Base-by-base conservation (phyloP, 148 eudicot genomes). In the Fagopyrum homotropicum region DNA sequence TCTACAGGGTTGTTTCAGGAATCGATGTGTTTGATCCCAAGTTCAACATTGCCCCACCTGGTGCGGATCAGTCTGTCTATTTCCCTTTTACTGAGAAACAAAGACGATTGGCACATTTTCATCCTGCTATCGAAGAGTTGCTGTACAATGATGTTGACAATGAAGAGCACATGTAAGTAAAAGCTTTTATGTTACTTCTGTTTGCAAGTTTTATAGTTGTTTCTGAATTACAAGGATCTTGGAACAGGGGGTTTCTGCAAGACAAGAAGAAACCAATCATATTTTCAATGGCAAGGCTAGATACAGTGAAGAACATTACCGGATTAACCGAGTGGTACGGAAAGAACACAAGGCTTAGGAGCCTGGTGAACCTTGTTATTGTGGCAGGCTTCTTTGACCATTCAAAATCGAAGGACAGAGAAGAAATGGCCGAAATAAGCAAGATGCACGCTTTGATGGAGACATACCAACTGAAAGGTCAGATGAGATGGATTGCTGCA, bases 201-300 rank as follows among this genome's bases (percentile, higher is more conserved):
- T 35, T 35, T 35, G 40, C 40, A 35, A 35, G 40, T 35, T 35
- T 35, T 35, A 35, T 35, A 35, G 40, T 35, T 35, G 40, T 45
- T 47, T 64, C 44, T 64, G 44, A 26, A 64, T 1, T 40, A 8
- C 44, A 54, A 5, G 30, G 3, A 57, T 57, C 16, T 47, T 56
- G 73, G 40, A 77, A 81, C 91, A 94, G 98, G 2, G 98, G 98
- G 75, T 88, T 85, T 72, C 80, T 93, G 19, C 86, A 87, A 81
- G 90, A 94, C 84, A 84, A 81, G 82, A 87, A 73, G 72, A 94
- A 90, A 71, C 98, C 98, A 14, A 93, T 93, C 49, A 79, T 91
- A 26, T 93, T 93, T 82, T 93, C 98, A 15, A 93, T 93, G 98
- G 97, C 98, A 72, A 89, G 97, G 87, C 95, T 93, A 19, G 98